Percentiles rank a stretch among this genome's conserved stretches.
These are phyloP conservation scores for Bonia amplexicaulis DNA, from an alignment of 176 grass and related monocot genomes.

Conservation along the genomic window DNA sequence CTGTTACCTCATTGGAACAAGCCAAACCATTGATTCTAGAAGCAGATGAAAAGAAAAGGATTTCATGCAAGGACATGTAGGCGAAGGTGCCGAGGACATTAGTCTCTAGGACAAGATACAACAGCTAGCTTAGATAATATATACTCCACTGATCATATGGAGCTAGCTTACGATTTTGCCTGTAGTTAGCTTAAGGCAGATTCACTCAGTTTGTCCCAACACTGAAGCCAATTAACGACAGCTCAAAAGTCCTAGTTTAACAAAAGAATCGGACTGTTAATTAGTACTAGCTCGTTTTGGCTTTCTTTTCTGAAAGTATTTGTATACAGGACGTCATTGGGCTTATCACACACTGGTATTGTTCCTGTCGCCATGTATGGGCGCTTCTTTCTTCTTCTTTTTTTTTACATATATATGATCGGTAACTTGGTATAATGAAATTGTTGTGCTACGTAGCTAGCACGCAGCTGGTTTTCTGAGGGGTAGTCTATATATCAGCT, in stretches of 20 bases:
- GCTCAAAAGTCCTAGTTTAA: conserved; percentile 28
- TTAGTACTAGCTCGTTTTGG: background rate
- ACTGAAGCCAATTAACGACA: background rate
- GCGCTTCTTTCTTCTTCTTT: background rate
- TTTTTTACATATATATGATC: background rate
- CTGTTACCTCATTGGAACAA: background rate
- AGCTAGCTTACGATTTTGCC: background rate
- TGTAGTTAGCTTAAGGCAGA: background rate
- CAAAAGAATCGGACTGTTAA: conserved; percentile 1
- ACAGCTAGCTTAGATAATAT: conserved; percentile 28
- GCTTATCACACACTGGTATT: background rate
- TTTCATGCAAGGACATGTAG: background rate
- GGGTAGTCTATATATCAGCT: background rate
- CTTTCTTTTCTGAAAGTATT: conserved; percentile 20
- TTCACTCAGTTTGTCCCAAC: conserved; percentile 24
- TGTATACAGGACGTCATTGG: background rate
- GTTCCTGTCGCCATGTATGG: background rate
- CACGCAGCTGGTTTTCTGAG: background rate
- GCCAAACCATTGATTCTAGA: conserved; percentile 27
- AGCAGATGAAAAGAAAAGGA: background rate
- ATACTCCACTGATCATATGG: background rate
- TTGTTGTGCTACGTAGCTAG: background rate
- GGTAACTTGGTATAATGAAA: background rate
- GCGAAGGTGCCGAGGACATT: conserved; percentile 25
- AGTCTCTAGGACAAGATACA: background rate